These are phyloP conservation scores for grape (Vitis vinifera) DNA, from an alignment of 164 flowering plant genomes.

Conservation along the genomic window DNA sequence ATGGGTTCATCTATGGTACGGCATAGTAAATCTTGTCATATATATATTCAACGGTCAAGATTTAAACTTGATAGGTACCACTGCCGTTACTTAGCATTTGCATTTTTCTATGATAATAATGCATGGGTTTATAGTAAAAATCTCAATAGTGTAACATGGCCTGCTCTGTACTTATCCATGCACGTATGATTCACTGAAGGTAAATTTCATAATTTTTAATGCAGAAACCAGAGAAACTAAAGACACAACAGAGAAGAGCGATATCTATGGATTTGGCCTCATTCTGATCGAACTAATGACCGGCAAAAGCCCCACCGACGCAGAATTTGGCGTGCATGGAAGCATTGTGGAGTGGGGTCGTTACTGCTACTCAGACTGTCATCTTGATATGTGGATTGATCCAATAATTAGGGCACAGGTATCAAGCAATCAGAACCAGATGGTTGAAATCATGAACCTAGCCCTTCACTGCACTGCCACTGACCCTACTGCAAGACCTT, in stretches of 20 bases:
- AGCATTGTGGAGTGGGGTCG: slow-evolving; percentile 78
- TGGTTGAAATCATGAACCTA: slow-evolving; percentile 62
- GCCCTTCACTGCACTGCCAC: slow-evolving; percentile 68
- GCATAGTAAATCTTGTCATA: too few relatives aligned
- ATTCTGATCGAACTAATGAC: slow-evolving; percentile 70
- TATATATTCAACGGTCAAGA: too few relatives aligned
- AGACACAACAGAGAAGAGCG: slow-evolving; percentile 50
- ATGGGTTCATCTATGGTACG: too few relatives aligned
- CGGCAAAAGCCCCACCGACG: slow-evolving; percentile 53
- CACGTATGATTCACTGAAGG: slow-evolving; percentile 7
- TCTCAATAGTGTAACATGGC: too few relatives aligned
- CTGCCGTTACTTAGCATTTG: too few relatives aligned
- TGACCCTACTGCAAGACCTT: slow-evolving; percentile 69
- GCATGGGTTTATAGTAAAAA: too few relatives aligned
- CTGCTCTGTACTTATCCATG: slow-evolving; percentile 6
- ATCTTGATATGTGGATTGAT: slow-evolving; percentile 73
- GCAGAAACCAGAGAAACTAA: slow-evolving; percentile 51
- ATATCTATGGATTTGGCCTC: slow-evolving; percentile 68
- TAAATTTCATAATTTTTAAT: neutral
- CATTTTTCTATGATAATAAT: too few relatives aligned
- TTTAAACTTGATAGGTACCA: too few relatives aligned
- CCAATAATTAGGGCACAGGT: slow-evolving; percentile 33
- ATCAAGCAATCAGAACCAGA: slow-evolving; percentile 40
- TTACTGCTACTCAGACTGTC: slow-evolving; percentile 77
- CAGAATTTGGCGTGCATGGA: slow-evolving; percentile 45